Conservation (phyloP, 331 rosid genomes). For the Malus hybrid region DNA sequence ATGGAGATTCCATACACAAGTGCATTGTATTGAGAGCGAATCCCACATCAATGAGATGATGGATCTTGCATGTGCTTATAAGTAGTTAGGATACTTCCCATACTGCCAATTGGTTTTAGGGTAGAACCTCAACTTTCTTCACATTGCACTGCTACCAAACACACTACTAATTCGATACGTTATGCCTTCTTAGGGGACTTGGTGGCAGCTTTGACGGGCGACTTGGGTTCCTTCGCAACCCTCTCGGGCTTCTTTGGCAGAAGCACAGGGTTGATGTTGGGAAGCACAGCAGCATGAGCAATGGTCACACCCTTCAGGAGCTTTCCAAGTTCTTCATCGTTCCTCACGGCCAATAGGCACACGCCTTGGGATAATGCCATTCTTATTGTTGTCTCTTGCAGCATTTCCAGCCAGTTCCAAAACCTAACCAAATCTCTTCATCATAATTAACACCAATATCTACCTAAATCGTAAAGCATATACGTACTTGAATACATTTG, state of each 20-base stretch:
- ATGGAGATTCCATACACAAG: not conserved
- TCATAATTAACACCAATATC: not conserved
- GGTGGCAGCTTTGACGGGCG: conserved; percentile 28
- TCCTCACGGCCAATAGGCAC: conserved; percentile 39
- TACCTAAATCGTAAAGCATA: not conserved
- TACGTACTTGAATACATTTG: not conserved
- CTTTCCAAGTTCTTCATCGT: conserved; percentile 46
- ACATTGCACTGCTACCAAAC: not conserved
- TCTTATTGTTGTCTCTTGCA: conserved; percentile 45
- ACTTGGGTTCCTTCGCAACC: conserved; percentile 30
- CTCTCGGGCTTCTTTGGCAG: conserved; percentile 27
- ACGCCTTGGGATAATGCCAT: conserved; percentile 37
- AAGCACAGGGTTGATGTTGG: conserved; percentile 39
- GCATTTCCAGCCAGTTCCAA: conserved; percentile 49
- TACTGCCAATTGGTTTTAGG: too few species aligned
- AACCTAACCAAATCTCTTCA: conserved; percentile 17
- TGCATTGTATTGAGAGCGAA: not conserved
- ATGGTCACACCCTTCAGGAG: conserved; percentile 49
- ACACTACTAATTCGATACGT: not conserved
- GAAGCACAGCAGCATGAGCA: conserved; percentile 40
- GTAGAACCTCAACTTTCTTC: too few species aligned
- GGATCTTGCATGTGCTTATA: too few species aligned
- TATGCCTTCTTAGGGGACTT: conserved; percentile 29
- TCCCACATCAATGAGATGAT: too few species aligned
- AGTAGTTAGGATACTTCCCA: too few species aligned